A percentile compares a stretch with the other conserved stretches of the same genome.
phyloP scores from a whole-genome alignment of 208 protist genomes.

The Crithidia expoeki region DNA sequence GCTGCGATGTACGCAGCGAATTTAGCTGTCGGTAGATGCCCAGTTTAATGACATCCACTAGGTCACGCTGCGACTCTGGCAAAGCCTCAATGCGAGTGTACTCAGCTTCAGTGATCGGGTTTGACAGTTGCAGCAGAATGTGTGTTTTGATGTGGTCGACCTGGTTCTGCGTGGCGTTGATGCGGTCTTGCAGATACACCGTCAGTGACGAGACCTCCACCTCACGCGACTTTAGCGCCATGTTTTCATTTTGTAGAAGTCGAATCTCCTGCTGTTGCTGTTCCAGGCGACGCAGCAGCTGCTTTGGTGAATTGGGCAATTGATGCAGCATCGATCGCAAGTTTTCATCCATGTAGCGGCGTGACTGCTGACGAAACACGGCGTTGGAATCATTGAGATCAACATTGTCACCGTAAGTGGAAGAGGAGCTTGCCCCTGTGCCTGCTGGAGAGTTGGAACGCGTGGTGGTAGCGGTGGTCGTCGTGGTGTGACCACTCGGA shows the following conservation, averaged over 20 bases:
- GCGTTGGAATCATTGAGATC: background rate
- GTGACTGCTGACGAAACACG: constrained; percentile 6
- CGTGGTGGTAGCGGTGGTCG: constrained; percentile 22
- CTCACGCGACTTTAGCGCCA: constrained; percentile 65
- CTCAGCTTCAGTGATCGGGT: constrained; percentile 79
- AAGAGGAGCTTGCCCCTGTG: constrained; percentile 9
- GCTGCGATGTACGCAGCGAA: constrained; percentile 51
- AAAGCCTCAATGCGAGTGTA: constrained; percentile 71
- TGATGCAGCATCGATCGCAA: constrained; percentile 29
- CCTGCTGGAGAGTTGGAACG: constrained; percentile 16
- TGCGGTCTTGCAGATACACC: constrained; percentile 77
- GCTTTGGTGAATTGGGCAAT: constrained; percentile 71
- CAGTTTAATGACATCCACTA: constrained; percentile 84
- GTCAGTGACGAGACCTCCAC: constrained; percentile 81
- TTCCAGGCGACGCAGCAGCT: constrained; percentile 72
- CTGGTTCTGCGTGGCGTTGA: constrained; percentile 81
- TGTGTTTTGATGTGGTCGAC: constrained; percentile 82
- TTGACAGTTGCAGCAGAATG: constrained; percentile 66
- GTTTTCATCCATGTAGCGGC: constrained; percentile 31
- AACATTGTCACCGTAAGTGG: background rate
- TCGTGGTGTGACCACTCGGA: constrained; percentile 5
- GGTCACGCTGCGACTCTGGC: constrained; percentile 69
- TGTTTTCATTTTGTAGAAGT: constrained; percentile 75
- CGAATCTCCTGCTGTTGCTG: constrained; percentile 70
- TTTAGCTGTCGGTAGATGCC: constrained; percentile 83